Conservation (phyloP, 139 green algal species). For the Closterium sp. region DNA sequence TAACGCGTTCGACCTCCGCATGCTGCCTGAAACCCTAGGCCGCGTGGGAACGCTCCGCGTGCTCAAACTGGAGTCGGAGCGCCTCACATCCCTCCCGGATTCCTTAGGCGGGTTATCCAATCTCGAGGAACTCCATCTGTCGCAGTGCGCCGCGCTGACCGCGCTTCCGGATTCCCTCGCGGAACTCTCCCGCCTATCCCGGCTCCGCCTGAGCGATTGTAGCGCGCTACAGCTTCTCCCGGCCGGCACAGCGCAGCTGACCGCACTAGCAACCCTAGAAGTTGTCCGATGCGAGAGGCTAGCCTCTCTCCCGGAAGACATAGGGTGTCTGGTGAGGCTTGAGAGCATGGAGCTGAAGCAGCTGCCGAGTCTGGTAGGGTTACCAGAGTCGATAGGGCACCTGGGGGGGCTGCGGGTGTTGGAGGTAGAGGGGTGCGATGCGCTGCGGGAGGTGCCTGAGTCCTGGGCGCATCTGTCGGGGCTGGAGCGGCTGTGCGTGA, state of each 20-base stretch:
- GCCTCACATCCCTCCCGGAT: not conserved
- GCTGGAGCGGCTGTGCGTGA: not conserved
- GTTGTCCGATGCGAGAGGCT: not conserved
- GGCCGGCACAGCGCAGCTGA: not conserved
- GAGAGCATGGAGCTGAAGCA: not conserved
- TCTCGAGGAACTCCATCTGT: not conserved
- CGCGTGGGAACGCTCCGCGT: not conserved
- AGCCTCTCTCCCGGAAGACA: not conserved
- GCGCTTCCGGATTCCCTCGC: not conserved
- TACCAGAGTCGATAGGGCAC: not conserved
- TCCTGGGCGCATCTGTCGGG: not conserved
- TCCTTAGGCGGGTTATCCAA: not conserved
- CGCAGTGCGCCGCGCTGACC: not conserved
- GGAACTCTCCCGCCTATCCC: not conserved
- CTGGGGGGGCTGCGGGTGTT: not conserved
- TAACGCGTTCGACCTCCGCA: not conserved
- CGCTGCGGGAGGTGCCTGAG: not conserved
- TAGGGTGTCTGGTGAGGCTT: not conserved
- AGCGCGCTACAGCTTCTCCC: not conserved
- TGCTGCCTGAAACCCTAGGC: not conserved
- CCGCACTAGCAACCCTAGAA: not conserved
- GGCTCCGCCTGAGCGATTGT: not conserved
- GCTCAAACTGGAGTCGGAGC: not conserved
- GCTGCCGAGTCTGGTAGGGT: not conserved
- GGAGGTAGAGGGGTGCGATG: not conserved